phyloP scores from a whole-genome alignment of 2,329 filamentous ascomycete genomes.

The Talaromyces sp. region DNA sequence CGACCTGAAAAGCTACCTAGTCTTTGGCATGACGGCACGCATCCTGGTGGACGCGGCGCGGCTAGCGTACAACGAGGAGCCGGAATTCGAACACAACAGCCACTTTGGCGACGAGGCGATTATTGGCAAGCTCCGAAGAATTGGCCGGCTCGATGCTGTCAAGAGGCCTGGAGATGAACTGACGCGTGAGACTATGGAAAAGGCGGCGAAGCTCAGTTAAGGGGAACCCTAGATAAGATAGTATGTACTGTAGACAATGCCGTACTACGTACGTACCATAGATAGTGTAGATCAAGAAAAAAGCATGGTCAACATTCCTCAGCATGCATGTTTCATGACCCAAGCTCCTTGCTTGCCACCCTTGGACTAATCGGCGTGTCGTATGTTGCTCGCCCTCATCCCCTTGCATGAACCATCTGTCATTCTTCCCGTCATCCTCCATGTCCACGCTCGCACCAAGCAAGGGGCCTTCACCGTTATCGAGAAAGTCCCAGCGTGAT shows the following conservation, averaged over 20 bases:
- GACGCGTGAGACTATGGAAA: conserved; percentile 45
- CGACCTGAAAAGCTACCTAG: conserved; percentile 60
- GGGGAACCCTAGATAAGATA: too few species aligned
- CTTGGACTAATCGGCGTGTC: not conserved
- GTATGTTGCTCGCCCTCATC: not conserved
- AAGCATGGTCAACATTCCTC: conserved; percentile 3
- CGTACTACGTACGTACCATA: not conserved
- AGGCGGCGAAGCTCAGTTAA: conserved; percentile 44
- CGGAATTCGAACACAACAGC: conserved; percentile 71
- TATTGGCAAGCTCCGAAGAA: conserved; percentile 50
- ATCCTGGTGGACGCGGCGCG: conserved; percentile 84
- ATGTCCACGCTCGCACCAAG: not conserved
- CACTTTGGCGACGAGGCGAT: conserved; percentile 63
- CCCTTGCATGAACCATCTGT: not conserved
- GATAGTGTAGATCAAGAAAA: conserved; percentile 4
- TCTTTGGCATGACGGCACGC: conserved; percentile 92
- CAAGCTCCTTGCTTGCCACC: not conserved
- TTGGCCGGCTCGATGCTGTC: conserved; percentile 51
- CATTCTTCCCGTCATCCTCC: not conserved
- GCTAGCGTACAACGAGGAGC: conserved; percentile 74
- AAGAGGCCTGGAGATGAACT: conserved; percentile 48
- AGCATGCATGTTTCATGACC: not conserved
- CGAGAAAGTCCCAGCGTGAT: not conserved
- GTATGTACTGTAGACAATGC: too few species aligned
- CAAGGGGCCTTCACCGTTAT: not conserved